These are phyloP conservation scores for Ilex aquifolium DNA, from an alignment of 257 asterid species.

Conservation along the genomic window DNA sequence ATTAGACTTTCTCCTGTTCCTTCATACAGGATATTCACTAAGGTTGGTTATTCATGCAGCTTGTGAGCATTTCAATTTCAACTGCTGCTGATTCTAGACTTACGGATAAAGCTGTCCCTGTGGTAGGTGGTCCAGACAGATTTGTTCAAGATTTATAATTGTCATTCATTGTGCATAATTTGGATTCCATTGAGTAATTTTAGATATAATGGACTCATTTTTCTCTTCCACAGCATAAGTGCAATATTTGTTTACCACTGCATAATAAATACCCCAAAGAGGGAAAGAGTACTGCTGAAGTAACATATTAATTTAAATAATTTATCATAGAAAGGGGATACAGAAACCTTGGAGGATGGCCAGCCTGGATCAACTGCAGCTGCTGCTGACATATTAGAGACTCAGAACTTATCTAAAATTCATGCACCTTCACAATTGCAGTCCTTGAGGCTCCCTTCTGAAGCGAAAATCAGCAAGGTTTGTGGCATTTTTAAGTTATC, in stretches of 20 bases:
- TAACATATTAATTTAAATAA: not conserved
- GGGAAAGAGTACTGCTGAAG: too few species aligned
- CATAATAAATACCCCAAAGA: too few species aligned
- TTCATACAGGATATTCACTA: slow-evolving; percentile 7
- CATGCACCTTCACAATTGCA: slow-evolving; percentile 53
- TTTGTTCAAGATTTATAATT: not conserved
- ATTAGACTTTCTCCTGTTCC: slow-evolving; percentile 6
- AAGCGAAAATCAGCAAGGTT: slow-evolving; percentile 44
- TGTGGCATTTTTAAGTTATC: not conserved
- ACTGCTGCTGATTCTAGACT: not conserved
- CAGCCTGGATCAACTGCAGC: slow-evolving; percentile 17
- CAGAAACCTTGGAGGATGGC: slow-evolving; percentile 13
- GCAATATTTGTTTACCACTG: too few species aligned
- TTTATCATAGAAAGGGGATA: slow-evolving; percentile 26
- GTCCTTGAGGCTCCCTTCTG: slow-evolving; percentile 45
- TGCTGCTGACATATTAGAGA: slow-evolving; percentile 27
- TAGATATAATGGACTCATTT: too few species aligned
- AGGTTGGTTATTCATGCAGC: slow-evolving; percentile 24
- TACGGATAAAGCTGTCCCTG: not conserved
- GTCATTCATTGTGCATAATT: not conserved
- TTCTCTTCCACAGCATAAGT: too few species aligned
- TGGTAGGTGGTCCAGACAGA: not conserved
- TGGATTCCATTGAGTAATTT: too few species aligned
- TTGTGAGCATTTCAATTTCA: slow-evolving; percentile 22
- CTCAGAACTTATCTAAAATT: slow-evolving; percentile 33